Evolutionary conservation across 225 moss, liverwort and hornwort genomes (phyloP).

Genomic region (Physcomitrellopsis africana): DNA sequence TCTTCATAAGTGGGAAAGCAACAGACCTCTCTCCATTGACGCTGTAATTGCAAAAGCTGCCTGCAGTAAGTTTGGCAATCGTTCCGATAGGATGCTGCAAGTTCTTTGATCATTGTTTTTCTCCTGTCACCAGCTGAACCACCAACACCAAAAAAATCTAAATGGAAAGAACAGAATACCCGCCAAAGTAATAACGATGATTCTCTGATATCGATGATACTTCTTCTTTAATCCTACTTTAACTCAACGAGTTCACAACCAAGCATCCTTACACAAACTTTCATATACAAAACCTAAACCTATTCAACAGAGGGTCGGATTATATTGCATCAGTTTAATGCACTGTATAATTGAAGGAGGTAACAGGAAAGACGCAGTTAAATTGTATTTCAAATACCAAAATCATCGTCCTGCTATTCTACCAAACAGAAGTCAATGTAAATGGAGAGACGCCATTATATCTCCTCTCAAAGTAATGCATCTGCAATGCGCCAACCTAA

Average conservation of each 20-base stretch:
- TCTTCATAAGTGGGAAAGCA: slow-evolving; percentile 27
- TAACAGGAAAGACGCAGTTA: slow-evolving; percentile 6
- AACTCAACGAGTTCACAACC: slow-evolving; percentile 15
- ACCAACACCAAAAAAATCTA: slow-evolving; percentile 30
- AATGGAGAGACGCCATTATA: slow-evolving; percentile 13
- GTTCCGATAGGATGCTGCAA: slow-evolving; percentile 67
- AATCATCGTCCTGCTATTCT: slow-evolving; percentile 10
- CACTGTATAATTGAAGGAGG: slow-evolving; percentile 1
- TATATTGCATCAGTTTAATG: slow-evolving; percentile 3
- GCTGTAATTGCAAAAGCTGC: slow-evolving; percentile 72
- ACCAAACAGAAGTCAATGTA: background rate
- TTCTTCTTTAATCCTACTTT: background rate
- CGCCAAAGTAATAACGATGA: background rate
- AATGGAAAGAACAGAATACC: background rate
- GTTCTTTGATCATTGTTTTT: slow-evolving; percentile 69
- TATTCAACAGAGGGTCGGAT: slow-evolving; percentile 4
- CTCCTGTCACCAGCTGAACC: slow-evolving; percentile 65
- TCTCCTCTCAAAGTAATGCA: slow-evolving; percentile 13
- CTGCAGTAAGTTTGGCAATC: slow-evolving; percentile 73
- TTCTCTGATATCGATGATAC: slow-evolving; percentile 7
- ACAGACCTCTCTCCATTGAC: slow-evolving; percentile 73
- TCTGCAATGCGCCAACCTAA: slow-evolving; percentile 3
- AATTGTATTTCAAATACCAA: slow-evolving; percentile 3
- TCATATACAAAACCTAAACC: slow-evolving; percentile 15
- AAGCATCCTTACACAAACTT: background rate